A percentile compares a stretch with the other conserved stretches of the same genome.
phyloP scores from a whole-genome alignment of 1,284 basidiomycete species.

The Cutaneotrichosporon spelunceum region DNA sequence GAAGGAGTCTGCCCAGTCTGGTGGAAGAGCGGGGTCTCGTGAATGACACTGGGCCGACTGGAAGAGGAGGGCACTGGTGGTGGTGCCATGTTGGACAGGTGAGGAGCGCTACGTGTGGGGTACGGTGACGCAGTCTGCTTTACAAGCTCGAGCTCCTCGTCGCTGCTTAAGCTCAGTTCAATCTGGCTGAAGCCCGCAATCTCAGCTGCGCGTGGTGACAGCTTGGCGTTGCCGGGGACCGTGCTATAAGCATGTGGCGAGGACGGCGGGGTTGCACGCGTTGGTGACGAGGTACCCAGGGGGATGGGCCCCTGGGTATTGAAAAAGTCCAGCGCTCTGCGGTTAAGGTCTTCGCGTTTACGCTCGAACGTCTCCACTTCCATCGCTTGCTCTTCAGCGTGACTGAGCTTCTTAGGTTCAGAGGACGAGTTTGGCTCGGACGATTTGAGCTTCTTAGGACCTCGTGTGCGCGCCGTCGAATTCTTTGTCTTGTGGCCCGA shows the following conservation, averaged over 20 bases:
- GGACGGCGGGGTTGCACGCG: slow-evolving; percentile 4
- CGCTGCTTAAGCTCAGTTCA: slow-evolving; percentile 29
- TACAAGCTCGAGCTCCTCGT: slow-evolving; percentile 13
- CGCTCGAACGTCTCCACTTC: slow-evolving; percentile 8
- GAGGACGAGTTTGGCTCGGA: not conserved
- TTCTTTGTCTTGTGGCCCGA: not conserved
- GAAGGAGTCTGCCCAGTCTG: not conserved
- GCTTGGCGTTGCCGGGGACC: not conserved
- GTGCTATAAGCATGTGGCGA: slow-evolving; percentile 1
- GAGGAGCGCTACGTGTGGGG: not conserved
- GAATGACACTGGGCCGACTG: not conserved
- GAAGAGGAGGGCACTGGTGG: slow-evolving; percentile 14
- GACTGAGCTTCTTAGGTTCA: not conserved
- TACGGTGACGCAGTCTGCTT: not conserved
- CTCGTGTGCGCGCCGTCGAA: slow-evolving; percentile 1
- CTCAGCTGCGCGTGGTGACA: slow-evolving; percentile 38
- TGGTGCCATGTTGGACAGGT: slow-evolving; percentile 14
- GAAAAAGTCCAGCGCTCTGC: slow-evolving; percentile 42
- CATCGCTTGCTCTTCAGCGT: slow-evolving; percentile 6
- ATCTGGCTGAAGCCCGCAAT: slow-evolving; percentile 46
- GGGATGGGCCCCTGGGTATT: slow-evolving; percentile 28
- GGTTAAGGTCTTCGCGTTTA: slow-evolving; percentile 19
- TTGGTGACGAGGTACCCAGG: slow-evolving; percentile 11
- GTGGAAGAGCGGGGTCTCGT: slow-evolving; percentile 7
- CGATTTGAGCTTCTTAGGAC: slow-evolving; percentile 14